Conservation (phyloP, 2,329 filamentous ascomycete genomes). For the Colletotrichum eremochloae region DNA sequence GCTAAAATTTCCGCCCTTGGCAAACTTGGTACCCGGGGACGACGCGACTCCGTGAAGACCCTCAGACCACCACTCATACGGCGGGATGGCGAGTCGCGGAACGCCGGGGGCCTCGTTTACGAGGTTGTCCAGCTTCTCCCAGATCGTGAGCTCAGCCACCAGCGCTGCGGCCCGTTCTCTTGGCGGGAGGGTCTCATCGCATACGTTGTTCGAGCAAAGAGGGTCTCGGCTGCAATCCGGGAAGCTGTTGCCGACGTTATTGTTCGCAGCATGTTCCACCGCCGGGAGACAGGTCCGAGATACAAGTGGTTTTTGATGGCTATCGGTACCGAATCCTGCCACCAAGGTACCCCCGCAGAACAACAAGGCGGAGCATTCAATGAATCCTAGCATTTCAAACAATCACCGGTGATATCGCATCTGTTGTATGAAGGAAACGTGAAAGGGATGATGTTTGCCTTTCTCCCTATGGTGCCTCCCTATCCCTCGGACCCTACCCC, state of each 20-base stretch:
- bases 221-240: conserved; percentile 48
- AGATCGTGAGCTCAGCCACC: conserved; percentile 63
- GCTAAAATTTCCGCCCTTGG: conserved; percentile 65
- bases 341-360: not conserved
- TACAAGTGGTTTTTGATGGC: conserved; percentile 17
- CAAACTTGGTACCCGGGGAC: conserved; percentile 65
- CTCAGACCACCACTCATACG: conserved; percentile 74
- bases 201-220: conserved; percentile 56
- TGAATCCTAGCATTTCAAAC: not conserved
- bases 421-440: not conserved
- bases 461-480: not conserved
- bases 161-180: conserved; percentile 61
- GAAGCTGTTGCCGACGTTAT: conserved; percentile 6
- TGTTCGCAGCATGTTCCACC: not conserved
- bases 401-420: not conserved
- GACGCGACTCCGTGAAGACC: conserved; percentile 72
- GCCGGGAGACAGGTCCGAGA: conserved; percentile 18
- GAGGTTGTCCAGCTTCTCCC: conserved; percentile 66
- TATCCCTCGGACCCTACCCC: conserved; percentile 1
- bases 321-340: not conserved
- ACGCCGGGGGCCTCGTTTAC: conserved; percentile 60
- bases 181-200: conserved; percentile 57
- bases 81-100: conserved; percentile 66
- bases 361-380: not conserved
- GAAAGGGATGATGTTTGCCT: not conserved